phyloP scores from a whole-genome alignment of 257 asterid species.

The Leptodermis oblonga region DNA sequence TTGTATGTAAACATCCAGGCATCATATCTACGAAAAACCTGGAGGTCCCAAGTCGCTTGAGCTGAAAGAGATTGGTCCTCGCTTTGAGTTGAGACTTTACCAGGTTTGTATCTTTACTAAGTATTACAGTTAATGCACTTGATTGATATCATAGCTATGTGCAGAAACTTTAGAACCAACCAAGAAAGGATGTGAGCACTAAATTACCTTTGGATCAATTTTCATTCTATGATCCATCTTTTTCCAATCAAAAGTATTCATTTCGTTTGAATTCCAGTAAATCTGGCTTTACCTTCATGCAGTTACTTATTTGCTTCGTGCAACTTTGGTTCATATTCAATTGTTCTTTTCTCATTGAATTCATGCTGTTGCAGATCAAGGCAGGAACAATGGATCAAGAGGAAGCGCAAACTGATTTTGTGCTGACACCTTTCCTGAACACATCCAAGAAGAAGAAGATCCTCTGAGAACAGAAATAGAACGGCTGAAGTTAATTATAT shows the following conservation, averaged over 20 bases:
- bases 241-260: not conserved
- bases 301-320: not conserved
- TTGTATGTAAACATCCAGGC: conserved; percentile 47
- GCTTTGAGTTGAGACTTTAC: conserved; percentile 82
- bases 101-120: conserved; percentile 50
- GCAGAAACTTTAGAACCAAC: not conserved
- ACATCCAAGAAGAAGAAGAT: conserved; percentile 45
- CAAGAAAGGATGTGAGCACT: not conserved
- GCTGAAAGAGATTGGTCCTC: conserved; percentile 91
- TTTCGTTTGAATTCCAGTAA: not conserved
- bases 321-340: not conserved
- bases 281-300: not conserved
- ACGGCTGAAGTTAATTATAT: not conserved
- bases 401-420: conserved; percentile 76
- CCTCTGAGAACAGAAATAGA: conserved; percentile 35
- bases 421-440: conserved; percentile 59
- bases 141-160: not conserved
- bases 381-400: conserved; percentile 83
- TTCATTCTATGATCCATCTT: not conserved
- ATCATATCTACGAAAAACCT: conserved; percentile 74
- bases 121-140: not conserved
- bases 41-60: conserved; percentile 92
- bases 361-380: conserved; percentile 45
- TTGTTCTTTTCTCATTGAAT: not conserved
- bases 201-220: not conserved